phyloP scores from a whole-genome alignment of 345 rosid species.

The Eutrema yunnanense region DNA sequence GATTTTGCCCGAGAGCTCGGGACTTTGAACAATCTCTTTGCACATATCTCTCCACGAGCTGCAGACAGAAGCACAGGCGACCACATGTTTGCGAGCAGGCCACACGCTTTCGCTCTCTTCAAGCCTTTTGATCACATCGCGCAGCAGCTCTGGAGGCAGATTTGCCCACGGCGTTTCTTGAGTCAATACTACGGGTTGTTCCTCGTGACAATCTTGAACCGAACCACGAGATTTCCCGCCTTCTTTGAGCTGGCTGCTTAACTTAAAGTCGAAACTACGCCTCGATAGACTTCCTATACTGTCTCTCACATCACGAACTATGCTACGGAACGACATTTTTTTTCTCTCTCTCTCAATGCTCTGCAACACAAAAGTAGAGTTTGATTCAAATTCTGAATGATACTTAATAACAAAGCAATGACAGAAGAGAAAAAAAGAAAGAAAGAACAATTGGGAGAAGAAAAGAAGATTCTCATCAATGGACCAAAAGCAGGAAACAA shows the following conservation, averaged over 20 bases:
- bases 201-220: slow-evolving; percentile 60
- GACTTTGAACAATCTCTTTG: slow-evolving; percentile 72
- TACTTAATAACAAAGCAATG: slow-evolving; percentile 41
- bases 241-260: slow-evolving; percentile 47
- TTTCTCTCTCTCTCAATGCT: neutral
- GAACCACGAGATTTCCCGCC: slow-evolving; percentile 75
- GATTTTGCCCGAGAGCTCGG: slow-evolving; percentile 80
- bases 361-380: slow-evolving; percentile 25
- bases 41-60: slow-evolving; percentile 96
- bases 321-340: slow-evolving; percentile 82
- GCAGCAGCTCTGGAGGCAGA: slow-evolving; percentile 84
- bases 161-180: slow-evolving; percentile 81
- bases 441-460: slow-evolving; percentile 33
- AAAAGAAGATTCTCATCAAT: slow-evolving; percentile 58
- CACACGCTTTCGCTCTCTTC: slow-evolving; percentile 81
- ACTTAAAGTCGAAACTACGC: slow-evolving; percentile 80
- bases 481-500: slow-evolving; percentile 57
- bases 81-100: slow-evolving; percentile 89
- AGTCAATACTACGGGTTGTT: slow-evolving; percentile 32
- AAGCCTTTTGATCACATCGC: slow-evolving; percentile 82
- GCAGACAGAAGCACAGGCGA: slow-evolving; percentile 94
- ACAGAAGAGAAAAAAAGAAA: slow-evolving; percentile 9
- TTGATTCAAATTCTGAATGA: slow-evolving; percentile 23
- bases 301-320: slow-evolving; percentile 89
- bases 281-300: slow-evolving; percentile 88